A percentile compares a stretch with the other conserved stretches of the same genome.
Evolutionary conservation across 495 filamentous ascomycete genomes (phyloP).

Genomic region (Penicillium antarcticum): DNA sequence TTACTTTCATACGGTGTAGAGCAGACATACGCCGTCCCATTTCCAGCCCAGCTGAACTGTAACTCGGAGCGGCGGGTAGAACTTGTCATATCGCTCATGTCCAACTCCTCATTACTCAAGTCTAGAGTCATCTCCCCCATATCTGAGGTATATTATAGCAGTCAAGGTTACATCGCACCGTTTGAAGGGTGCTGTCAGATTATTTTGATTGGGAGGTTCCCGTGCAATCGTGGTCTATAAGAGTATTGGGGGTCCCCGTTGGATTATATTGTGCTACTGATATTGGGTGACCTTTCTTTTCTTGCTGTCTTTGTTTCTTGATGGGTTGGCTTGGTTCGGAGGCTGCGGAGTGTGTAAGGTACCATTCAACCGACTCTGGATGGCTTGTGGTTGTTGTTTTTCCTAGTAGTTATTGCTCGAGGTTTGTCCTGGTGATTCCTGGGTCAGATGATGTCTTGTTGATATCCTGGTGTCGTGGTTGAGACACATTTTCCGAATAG

Average conservation of each 20-base stretch:
- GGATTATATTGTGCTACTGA: background rate
- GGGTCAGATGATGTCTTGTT: background rate
- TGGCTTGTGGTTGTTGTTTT: background rate
- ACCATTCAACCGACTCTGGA: too few relatives aligned
- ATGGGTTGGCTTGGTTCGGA: background rate
- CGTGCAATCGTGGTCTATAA: background rate
- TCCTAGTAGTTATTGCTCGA: background rate
- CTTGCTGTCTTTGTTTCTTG: too few relatives aligned
- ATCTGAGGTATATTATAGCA: background rate
- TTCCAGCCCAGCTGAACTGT: background rate
- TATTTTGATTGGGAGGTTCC: background rate
- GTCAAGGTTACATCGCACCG: background rate
- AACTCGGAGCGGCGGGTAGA: background rate
- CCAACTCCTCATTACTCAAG: too few relatives aligned
- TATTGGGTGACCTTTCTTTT: background rate
- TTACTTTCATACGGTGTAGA: slow-evolving; percentile 2
- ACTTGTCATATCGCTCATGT: background rate
- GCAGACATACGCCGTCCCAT: background rate
- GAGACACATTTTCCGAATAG: background rate
- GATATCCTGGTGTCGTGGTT: background rate
- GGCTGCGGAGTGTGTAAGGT: background rate
- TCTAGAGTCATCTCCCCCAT: too few relatives aligned
- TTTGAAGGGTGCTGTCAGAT: background rate
- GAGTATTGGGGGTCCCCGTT: background rate
- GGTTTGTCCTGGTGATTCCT: background rate